Percentiles rank a stretch among this genome's conserved stretches.
Evolutionary conservation across 108 stramenopile species (phyloP).

Genomic region (Fragilariopsis cylindrus): DNA sequence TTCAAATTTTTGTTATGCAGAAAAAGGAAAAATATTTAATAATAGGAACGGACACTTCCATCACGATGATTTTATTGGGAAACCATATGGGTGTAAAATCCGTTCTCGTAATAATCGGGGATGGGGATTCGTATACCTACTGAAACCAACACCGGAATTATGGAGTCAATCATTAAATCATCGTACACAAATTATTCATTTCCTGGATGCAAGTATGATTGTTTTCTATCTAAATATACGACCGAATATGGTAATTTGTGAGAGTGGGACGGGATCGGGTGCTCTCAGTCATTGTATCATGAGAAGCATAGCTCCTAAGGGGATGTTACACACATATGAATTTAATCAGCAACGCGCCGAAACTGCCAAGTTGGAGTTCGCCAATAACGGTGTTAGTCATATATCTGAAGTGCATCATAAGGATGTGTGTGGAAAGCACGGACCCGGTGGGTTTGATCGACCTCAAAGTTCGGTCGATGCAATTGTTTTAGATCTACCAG

Average conservation of each 20-base stretch:
- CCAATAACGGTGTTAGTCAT: conserved; percentile 70
- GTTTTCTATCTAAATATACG: conserved; percentile 71
- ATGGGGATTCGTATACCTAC: conserved; percentile 74
- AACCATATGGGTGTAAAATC: conserved; percentile 84
- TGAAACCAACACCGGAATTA: conserved; percentile 91
- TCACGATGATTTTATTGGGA: conserved; percentile 88
- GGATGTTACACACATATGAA: conserved; percentile 90
- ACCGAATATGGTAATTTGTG: conserved; percentile 89
- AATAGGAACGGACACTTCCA: conserved; percentile 90
- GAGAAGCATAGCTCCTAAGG: conserved; percentile 87
- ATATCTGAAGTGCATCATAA: conserved; percentile 72
- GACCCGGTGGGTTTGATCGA: conserved; percentile 67
- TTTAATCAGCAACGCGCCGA: conserved; percentile 85
- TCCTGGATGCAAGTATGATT: conserved; percentile 87
- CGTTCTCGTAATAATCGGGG: conserved; percentile 76
- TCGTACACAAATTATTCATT: conserved; percentile 94
- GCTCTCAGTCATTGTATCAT: conserved; percentile 83
- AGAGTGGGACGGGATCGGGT: conserved; percentile 91
- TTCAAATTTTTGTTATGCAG: conserved; percentile 83
- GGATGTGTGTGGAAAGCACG: conserved; percentile 85
- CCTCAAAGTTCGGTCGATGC: conserved; percentile 80
- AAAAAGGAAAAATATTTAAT: conserved; percentile 57
- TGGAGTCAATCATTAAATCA: conserved; percentile 85
- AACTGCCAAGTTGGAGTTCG: conserved; percentile 84
- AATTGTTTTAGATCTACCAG: conserved; percentile 91